Conservation (phyloP, 129 eudicot species). For the Glebionis coronaria region DNA sequence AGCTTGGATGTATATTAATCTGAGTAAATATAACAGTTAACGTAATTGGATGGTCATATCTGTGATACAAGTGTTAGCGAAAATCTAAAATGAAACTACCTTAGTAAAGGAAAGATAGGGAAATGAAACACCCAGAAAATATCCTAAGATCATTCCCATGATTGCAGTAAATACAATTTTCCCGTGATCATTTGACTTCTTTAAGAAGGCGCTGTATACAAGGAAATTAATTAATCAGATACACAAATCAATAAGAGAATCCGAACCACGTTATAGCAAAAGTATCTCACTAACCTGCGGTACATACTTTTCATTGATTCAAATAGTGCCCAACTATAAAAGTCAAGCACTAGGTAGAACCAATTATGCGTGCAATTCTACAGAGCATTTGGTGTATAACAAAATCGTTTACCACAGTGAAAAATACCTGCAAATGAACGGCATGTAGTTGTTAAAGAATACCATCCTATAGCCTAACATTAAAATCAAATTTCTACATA, state of each 20-base stretch:
- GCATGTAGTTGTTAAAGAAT: conserved; percentile 11
- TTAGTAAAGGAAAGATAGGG: conserved; percentile 71
- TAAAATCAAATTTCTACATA: not conserved
- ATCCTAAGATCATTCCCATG: conserved; percentile 86
- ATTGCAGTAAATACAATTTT: conserved; percentile 63
- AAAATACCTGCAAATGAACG: conserved; percentile 19
- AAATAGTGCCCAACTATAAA: conserved; percentile 40
- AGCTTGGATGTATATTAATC: conserved; percentile 19
- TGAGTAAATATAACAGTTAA: conserved; percentile 23
- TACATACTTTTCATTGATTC: conserved; percentile 55
- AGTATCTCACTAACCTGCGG: conserved; percentile 63
- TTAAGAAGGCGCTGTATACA: conserved; percentile 56
- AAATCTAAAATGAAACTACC: conserved; percentile 42
- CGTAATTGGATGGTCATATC: conserved; percentile 7
- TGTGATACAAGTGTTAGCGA: not conserved
- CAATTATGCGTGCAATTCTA: conserved; percentile 36
- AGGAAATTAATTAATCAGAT: not conserved
- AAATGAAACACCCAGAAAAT: conserved; percentile 81
- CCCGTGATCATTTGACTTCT: conserved; percentile 76
- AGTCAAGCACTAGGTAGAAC: conserved; percentile 45
- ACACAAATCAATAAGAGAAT: conserved; percentile 7
- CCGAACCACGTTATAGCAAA: not conserved
- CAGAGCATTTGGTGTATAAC: conserved; percentile 8
- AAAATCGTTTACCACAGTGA: conserved; percentile 2
- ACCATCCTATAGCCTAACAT: conserved; percentile 1